Evolutionary conservation across 345 rosid genomes (phyloP).

Genomic region (Acer saccharum): DNA sequence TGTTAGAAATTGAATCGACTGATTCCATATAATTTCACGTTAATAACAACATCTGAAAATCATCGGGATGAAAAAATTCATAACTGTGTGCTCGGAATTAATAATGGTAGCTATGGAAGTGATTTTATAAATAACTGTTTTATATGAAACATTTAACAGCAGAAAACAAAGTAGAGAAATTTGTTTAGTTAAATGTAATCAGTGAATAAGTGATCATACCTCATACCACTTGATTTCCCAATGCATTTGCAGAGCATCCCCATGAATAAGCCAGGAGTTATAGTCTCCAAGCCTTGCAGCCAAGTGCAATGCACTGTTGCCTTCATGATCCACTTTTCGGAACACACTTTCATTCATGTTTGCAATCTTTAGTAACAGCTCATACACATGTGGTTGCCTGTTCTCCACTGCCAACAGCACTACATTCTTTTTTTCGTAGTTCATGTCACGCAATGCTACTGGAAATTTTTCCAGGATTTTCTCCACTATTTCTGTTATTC

Average conservation of each 20-base stretch:
- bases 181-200: no score
- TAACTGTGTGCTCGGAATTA: no score
- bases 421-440: conserved; percentile 12
- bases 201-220: conserved; percentile 23
- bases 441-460: conserved; percentile 13
- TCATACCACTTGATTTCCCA: conserved; percentile 69
- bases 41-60: no score
- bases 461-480: not conserved
- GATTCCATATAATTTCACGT: no score
- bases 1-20: no score
- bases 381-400: conserved; percentile 42
- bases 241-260: conserved; percentile 55
- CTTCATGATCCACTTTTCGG: conserved; percentile 35
- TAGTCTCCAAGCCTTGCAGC: conserved; percentile 45
- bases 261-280: conserved; percentile 53
- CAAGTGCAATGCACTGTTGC: conserved; percentile 55
- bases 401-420: conserved; percentile 49
- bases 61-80: no score
- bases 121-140: no score
- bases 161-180: no score
- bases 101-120: no score
- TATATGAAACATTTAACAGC: no score
- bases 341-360: conserved; percentile 33
- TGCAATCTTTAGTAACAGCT: conserved; percentile 23
- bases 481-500: not conserved